A percentile compares a stretch with the other conserved stretches of the same genome.
Evolutionary conservation across 2,329 filamentous ascomycete species (phyloP).

Genomic region (Cyclaneusma minus): DNA sequence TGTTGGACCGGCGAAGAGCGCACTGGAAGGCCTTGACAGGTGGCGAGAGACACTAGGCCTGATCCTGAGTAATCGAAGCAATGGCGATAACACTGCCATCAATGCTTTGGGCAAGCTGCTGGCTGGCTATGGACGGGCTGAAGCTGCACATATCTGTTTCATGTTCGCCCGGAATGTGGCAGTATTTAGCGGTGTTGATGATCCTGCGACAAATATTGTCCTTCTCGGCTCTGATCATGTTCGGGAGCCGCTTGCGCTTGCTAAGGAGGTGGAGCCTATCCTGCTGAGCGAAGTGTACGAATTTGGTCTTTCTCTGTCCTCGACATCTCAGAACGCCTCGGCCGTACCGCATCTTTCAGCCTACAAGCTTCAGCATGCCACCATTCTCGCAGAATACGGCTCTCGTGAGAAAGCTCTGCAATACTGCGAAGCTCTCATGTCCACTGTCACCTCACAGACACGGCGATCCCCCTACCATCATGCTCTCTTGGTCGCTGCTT

Average conservation of each 20-base stretch:
- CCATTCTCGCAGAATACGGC: constrained; percentile 70
- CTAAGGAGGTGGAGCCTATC: constrained; percentile 71
- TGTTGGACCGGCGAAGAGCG: constrained; percentile 48
- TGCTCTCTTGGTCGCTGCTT: constrained; percentile 50
- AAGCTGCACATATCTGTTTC: constrained; percentile 89
- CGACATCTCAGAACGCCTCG: constrained; percentile 33
- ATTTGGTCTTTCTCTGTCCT: constrained; percentile 64
- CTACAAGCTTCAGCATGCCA: constrained; percentile 85
- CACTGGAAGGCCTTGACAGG: constrained; percentile 72
- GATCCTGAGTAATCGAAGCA: constrained; percentile 75
- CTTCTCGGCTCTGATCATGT: constrained; percentile 75
- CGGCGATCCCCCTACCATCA: constrained; percentile 81
- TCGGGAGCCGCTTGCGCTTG: constrained; percentile 53
- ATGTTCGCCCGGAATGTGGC: constrained; percentile 62
- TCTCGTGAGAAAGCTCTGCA: constrained; percentile 68
- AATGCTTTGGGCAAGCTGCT: constrained; percentile 70
- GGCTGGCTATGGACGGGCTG: constrained; percentile 69
- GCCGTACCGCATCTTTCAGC: constrained; percentile 69
- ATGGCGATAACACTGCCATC: constrained; percentile 63
- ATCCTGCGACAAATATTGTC: constrained; percentile 62
- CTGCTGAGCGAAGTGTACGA: constrained; percentile 94
- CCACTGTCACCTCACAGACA: constrained; percentile 64
- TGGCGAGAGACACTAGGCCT: constrained; percentile 86
- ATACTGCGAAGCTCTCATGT: constrained; percentile 76
- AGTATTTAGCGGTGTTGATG: constrained; percentile 70